These are phyloP conservation scores for Zygnema cylindricum DNA, from an alignment of 139 green algal genomes.

Conservation along the genomic window DNA sequence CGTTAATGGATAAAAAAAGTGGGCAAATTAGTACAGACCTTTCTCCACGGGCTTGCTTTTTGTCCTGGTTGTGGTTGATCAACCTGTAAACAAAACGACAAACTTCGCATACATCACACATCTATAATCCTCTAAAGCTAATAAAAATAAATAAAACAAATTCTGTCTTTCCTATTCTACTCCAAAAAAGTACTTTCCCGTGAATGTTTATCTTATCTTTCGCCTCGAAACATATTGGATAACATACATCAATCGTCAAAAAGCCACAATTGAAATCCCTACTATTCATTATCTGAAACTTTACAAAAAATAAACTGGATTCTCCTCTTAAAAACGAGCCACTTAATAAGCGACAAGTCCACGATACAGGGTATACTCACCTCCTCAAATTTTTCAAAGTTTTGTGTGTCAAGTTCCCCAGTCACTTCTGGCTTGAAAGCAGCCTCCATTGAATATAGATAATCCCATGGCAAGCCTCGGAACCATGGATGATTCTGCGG, in stretches of 20 bases:
- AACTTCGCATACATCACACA: neutral
- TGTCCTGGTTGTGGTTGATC: constrained; percentile 1
- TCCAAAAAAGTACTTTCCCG: too few species aligned
- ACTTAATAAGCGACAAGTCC: neutral
- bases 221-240: neutral
- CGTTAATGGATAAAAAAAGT: neutral
- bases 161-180: neutral
- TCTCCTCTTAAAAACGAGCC: neutral
- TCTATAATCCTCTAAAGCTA: too few species aligned
- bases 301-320: neutral
- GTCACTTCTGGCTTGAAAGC: constrained; percentile 83
- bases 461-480: constrained; percentile 82
- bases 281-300: too few species aligned
- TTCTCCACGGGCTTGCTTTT: neutral
- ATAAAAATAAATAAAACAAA: neutral
- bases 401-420: constrained; percentile 93
- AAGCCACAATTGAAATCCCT: neutral
- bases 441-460: constrained; percentile 71
- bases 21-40: neutral
- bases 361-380: constrained; percentile 53
- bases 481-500: constrained; percentile 92
- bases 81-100: constrained; percentile 9
- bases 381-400: constrained; percentile 98
- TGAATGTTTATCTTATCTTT: too few species aligned
- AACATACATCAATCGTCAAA: neutral